phyloP scores from a whole-genome alignment of 495 filamentous ascomycete genomes.

The Jackrogersella multiformis region DNA sequence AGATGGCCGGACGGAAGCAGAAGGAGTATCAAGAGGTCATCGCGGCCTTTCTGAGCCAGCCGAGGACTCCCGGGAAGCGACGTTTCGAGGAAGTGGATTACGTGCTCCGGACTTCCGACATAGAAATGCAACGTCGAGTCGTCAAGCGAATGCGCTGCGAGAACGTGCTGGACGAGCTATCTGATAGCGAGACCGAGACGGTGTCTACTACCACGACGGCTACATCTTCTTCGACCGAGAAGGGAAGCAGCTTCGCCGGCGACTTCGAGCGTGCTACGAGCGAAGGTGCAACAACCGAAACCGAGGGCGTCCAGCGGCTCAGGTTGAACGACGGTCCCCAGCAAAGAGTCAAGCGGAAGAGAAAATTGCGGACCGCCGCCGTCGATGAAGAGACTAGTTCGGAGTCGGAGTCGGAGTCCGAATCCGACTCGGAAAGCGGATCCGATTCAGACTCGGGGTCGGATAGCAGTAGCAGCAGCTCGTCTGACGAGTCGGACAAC shows the following conservation, averaged over 20 bases:
- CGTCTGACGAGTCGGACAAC: slow-evolving; percentile 40
- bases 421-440: slow-evolving; percentile 44
- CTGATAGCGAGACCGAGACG: slow-evolving; percentile 50
- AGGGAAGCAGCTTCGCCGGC: slow-evolving; percentile 8
- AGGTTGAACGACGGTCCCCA: slow-evolving; percentile 54
- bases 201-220: slow-evolving; percentile 43
- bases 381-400: slow-evolving; percentile 52
- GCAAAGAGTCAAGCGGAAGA: slow-evolving; percentile 62
- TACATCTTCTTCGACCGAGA: slow-evolving; percentile 41
- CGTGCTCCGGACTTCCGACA: slow-evolving; percentile 54
- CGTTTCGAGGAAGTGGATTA: slow-evolving; percentile 59
- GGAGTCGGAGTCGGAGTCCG: slow-evolving; percentile 50
- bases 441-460: slow-evolving; percentile 46
- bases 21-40: slow-evolving; percentile 66
- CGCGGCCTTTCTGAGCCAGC: slow-evolving; percentile 51
- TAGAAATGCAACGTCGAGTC: slow-evolving; percentile 56
- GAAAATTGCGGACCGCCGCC: slow-evolving; percentile 59
- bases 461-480: slow-evolving; percentile 46
- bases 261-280: slow-evolving; percentile 28
- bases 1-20: slow-evolving; percentile 53
- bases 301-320: slow-evolving; percentile 49
- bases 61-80: slow-evolving; percentile 43
- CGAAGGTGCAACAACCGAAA: slow-evolving; percentile 40
- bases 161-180: slow-evolving; percentile 56
- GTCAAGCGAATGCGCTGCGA: slow-evolving; percentile 62